Base-by-base conservation (phyloP, 2,329 filamentous ascomycete genomes). In the Colletotrichum scovillei region DNA sequence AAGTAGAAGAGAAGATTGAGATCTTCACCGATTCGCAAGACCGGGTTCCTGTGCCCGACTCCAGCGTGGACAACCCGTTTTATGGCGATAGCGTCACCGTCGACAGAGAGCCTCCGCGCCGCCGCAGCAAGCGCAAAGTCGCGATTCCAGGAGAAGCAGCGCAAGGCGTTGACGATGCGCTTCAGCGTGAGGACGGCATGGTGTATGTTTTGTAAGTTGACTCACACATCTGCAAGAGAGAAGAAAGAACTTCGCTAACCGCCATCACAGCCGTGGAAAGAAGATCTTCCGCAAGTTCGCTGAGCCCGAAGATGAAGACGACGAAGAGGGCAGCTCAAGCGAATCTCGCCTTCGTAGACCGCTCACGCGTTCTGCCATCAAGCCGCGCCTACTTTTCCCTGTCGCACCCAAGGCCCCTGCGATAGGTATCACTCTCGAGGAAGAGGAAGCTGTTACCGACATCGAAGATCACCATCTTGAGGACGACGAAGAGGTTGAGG, bases 21-120 rank as follows among this genome's bases (percentile, higher is more conserved):
- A 94, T 96, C 78, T 96, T 91, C 79, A 95, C 92, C 53, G 94
- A 97, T 81, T 91, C 93, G 0, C 92, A 95, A 75, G 95, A 97
- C 76, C 91, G 92, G 67, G 82, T 95, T 55, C 94, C 94, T 24
- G 88, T 91, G 75, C 84, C 90, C 55, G 93, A 95, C 77, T 80
- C 83, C n/a, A 91, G 87, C 76, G 83, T 86, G 7, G 91, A 92
- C 30, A 97, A 96, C 79, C 94, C 94, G 1, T 97, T 96, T 81
- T 88, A 91, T 73, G 89, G 87, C 65, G 85, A 86, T 57, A 75
- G 77, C 38, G 78, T 83, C 46, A 73, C 79, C 26, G 69, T 82
- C 59, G 81, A 84, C 72, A 81, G 80, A 12, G 83, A 85, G 73
- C 84, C 86, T 26, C 78, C 80, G 71, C 87, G 83, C 77, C 88